A percentile compares a stretch with the other conserved stretches of the same genome.
These are phyloP conservation scores for Hypoxylon sp. DNA, from an alignment of 2,329 filamentous ascomycete species.

Conservation along the genomic window DNA sequence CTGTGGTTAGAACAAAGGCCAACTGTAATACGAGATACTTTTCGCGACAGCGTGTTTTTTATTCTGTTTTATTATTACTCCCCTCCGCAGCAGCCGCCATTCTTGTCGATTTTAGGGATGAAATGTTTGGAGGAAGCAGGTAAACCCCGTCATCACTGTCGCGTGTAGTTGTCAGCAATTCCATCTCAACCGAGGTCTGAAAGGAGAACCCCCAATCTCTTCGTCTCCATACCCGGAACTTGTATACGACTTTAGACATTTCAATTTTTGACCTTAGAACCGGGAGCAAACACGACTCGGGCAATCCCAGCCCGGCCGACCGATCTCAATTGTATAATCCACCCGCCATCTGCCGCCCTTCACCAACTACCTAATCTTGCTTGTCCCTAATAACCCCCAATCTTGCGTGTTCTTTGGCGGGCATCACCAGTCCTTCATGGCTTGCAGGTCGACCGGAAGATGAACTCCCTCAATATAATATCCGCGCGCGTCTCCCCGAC, in stretches of 20 bases:
- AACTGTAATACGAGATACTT: conserved; percentile 28
- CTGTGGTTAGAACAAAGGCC: conserved; percentile 35
- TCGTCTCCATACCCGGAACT: conserved; percentile 20
- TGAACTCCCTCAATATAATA: conserved; percentile 98
- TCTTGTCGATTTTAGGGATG: conserved; percentile 32
- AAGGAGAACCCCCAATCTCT: conserved; percentile 21
- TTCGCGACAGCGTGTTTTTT: conserved; percentile 41
- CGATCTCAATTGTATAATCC: conserved; percentile 33
- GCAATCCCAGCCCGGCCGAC: conserved; percentile 33
- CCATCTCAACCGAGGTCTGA: conserved; percentile 44
- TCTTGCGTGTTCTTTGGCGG: conserved; percentile 44
- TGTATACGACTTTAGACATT: conserved; percentile 25
- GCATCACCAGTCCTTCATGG: conserved; percentile 63
- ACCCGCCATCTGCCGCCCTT: conserved; percentile 22
- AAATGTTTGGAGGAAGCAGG: conserved; percentile 35
- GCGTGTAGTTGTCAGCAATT: conserved; percentile 38
- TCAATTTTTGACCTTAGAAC: conserved; percentile 6
- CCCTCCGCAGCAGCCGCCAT: conserved; percentile 19
- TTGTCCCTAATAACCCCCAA: conserved; percentile 19
- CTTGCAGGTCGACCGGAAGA: conserved; percentile 71
- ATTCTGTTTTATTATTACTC: conserved; percentile 4
- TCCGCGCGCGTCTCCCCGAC: conserved; percentile 83
- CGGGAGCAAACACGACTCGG: conserved; percentile 28
- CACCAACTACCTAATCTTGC: conserved; percentile 5
- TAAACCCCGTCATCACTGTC: conserved; percentile 31